Conservation (phyloP, 371 early-diverging fungal species). For the Circinella umbellata region DNA sequence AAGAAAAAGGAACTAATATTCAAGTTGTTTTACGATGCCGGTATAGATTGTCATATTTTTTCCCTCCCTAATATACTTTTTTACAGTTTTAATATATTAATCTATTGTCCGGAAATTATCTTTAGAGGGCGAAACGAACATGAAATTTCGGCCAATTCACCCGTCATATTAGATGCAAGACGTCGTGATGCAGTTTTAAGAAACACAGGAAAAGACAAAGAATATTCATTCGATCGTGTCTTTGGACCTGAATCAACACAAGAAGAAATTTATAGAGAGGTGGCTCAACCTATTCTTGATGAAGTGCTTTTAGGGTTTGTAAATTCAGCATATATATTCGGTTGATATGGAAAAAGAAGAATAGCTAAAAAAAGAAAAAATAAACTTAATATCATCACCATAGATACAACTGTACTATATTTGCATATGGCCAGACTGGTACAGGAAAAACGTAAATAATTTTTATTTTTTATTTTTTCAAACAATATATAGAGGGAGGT, state of each 20-base stretch:
- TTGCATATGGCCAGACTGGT: slow-evolving; percentile 96
- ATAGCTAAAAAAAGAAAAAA: not conserved
- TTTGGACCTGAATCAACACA: slow-evolving; percentile 89
- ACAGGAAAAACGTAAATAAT: slow-evolving; percentile 80
- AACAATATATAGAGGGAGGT: no score
- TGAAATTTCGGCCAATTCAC: slow-evolving; percentile 38
- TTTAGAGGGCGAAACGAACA: slow-evolving; percentile 42
- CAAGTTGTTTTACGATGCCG: slow-evolving; percentile 74
- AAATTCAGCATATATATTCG: not conserved
- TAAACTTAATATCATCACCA: not conserved
- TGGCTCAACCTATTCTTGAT: slow-evolving; percentile 83
- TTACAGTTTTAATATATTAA: no score
- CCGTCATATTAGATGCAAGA: slow-evolving; percentile 37
- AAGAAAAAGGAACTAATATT: slow-evolving; percentile 56
- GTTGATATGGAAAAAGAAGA: no score
- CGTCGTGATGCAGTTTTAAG: slow-evolving; percentile 40
- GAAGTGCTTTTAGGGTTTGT: slow-evolving; percentile 62
- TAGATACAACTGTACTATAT: slow-evolving; percentile 95
- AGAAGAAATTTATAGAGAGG: slow-evolving; percentile 80
- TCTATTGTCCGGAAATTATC: not conserved
- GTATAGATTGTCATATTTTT: slow-evolving; percentile 36
- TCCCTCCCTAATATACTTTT: no score
- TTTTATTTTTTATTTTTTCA: not conserved
- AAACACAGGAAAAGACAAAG: slow-evolving; percentile 51
- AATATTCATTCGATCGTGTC: slow-evolving; percentile 91